Evolutionary conservation across 345 rosid genomes (phyloP), one percentile per base, ranked within the genome.

Genomic region (Mangifera indica): DNA sequence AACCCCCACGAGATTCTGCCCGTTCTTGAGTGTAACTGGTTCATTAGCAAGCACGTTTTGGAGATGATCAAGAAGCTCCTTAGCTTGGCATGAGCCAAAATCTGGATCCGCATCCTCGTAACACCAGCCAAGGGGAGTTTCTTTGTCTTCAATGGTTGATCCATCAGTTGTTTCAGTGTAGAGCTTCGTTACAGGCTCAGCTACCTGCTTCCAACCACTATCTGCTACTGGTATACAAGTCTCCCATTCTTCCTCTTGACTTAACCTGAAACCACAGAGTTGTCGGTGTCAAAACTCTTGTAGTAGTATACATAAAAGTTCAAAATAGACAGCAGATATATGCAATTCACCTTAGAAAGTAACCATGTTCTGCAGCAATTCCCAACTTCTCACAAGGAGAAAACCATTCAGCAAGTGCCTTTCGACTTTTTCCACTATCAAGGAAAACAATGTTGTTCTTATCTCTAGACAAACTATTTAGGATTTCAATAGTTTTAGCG

Each of bases 31-130:
- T 0, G 91, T 85, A 54, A 92, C 98, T 70, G 98, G 93, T 74
- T 92, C 98, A 81, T 90, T 92, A n/a, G 96, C 85, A 68, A 90
- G 91, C 40, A 92, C 93, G 71, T 94, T 92, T 76, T 92, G 96
- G 60, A 92, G 92, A 81, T 92, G 98, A 75, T 92, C 94, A 11
- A 92, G 88, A 77, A 92, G 98, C 51, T 92, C 96, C 78, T 92
- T 92, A 61, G 96, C 97, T 79, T 92, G 97, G 81, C 95, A 91
- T 20, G 90, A 91, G 15, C 97, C 97, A 26, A 91, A 91, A 79
- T 91, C 97, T 12, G 92, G 96, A 70, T 92, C 98, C 1, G 98
- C 98, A 80, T 90, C 98, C 71, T 92, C 98, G 51, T 84, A 92
- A 74, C 82, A 80, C 98, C 98, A 92, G 12, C 87, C 96, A 1